These are phyloP conservation scores for Fomes fomentarius DNA, from an alignment of 1,284 basidiomycete genomes.

Conservation along the genomic window DNA sequence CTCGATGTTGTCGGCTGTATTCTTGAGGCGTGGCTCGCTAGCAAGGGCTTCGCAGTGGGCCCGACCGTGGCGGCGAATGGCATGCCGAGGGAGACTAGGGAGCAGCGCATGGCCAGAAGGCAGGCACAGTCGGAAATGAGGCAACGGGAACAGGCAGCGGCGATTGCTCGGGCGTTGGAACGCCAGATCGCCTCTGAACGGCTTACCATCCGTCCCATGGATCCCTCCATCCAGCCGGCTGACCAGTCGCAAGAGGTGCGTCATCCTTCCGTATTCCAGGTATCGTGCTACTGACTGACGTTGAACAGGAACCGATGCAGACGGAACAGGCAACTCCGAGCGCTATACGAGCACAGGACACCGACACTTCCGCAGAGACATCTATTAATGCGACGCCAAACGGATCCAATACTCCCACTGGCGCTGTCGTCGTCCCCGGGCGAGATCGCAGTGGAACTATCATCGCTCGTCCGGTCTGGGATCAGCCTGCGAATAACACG, in stretches of 20 bases:
- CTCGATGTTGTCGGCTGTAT: slow-evolving; percentile 95
- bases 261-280: neutral
- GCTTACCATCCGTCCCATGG: slow-evolving; percentile 14
- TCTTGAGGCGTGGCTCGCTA: slow-evolving; percentile 89
- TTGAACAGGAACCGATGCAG: slow-evolving; percentile 36
- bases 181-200: slow-evolving; percentile 45
- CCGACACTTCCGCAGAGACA: slow-evolving; percentile 60
- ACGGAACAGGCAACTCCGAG: slow-evolving; percentile 26
- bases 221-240: slow-evolving; percentile 9
- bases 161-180: slow-evolving; percentile 59
- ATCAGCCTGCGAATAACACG: slow-evolving; percentile 38
- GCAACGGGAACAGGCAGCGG: slow-evolving; percentile 60
- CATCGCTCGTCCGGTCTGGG: slow-evolving; percentile 68
- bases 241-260: slow-evolving; percentile 27
- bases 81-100: slow-evolving; percentile 69
- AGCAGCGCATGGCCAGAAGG: slow-evolving; percentile 65
- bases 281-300: neutral
- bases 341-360: slow-evolving; percentile 45
- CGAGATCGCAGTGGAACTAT: slow-evolving; percentile 78
- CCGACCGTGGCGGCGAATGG: slow-evolving; percentile 66
- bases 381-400: slow-evolving; percentile 61
- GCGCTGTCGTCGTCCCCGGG: slow-evolving; percentile 52
- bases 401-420: slow-evolving; percentile 61
- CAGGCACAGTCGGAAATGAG: slow-evolving; percentile 55
- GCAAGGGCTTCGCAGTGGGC: slow-evolving; percentile 80